phyloP scores from a whole-genome alignment of 2,329 filamentous ascomycete species.

The Blumeria graminis region DNA sequence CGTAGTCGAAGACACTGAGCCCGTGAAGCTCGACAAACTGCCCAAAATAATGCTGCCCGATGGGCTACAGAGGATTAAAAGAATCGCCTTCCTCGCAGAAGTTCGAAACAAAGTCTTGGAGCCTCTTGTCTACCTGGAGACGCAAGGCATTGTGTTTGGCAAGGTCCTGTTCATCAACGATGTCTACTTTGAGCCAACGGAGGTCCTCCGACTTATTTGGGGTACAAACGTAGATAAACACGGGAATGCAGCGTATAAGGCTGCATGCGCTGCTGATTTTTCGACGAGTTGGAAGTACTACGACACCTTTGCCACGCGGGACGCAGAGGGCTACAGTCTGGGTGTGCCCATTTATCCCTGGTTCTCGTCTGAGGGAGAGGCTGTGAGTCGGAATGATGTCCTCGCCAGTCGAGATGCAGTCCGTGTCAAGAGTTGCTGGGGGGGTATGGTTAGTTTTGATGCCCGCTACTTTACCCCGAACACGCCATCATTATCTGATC shows the following conservation, averaged over 20 bases:
- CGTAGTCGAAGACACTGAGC: constrained; percentile 29
- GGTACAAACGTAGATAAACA: constrained; percentile 27
- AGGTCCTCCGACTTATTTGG: constrained; percentile 35
- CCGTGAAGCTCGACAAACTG: constrained; percentile 28
- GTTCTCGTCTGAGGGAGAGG: constrained; percentile 29
- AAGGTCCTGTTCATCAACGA: constrained; percentile 45
- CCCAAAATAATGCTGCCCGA: constrained; percentile 36
- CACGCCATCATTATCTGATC: neutral
- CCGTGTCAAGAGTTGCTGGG: constrained; percentile 51
- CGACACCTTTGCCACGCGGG: constrained; percentile 49
- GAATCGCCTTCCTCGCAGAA: constrained; percentile 50
- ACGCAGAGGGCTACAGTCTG: constrained; percentile 36
- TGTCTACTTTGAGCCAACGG: constrained; percentile 26
- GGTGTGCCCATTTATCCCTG: constrained; percentile 45
- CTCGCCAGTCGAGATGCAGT: constrained; percentile 37
- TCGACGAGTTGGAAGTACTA: constrained; percentile 44
- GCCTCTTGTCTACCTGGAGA: constrained; percentile 35
- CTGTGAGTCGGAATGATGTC: constrained; percentile 35
- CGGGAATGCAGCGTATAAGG: constrained; percentile 33
- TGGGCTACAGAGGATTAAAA: constrained; percentile 38
- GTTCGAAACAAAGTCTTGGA: constrained; percentile 45
- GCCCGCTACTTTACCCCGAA: constrained; percentile 30
- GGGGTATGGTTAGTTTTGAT: constrained; percentile 47
- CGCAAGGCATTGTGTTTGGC: constrained; percentile 22
- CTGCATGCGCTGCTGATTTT: constrained; percentile 49